phyloP scores from a whole-genome alignment of 2,329 filamentous ascomycete species.

The Pseudogymnoascus sp. region DNA sequence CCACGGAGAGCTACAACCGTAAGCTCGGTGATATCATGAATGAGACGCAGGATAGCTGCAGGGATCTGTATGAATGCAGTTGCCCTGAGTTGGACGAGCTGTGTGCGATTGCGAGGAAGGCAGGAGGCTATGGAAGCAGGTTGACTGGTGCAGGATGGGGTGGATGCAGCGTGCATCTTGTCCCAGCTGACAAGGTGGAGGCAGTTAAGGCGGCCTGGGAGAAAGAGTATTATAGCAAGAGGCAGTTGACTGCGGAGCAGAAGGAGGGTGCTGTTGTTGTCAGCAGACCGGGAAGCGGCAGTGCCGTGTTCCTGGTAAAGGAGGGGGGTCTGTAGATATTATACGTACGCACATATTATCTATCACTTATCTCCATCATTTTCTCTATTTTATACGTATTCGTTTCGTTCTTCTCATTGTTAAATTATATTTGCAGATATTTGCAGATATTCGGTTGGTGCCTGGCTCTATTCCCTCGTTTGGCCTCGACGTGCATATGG shows the following conservation, averaged over 20 bases:
- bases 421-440: not conserved
- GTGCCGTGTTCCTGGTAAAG: conserved; percentile 41
- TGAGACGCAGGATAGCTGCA: conserved; percentile 79
- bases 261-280: conserved; percentile 75
- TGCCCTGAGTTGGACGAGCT: conserved; percentile 88
- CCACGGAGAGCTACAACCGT: conserved; percentile 53
- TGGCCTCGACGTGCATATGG: not conserved
- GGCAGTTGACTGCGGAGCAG: conserved; percentile 57
- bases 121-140: conserved; percentile 76
- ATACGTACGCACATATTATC: not conserved
- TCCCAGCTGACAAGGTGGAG: conserved; percentile 74
- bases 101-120: conserved; percentile 67
- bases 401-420: not conserved
- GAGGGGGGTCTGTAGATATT: not conserved
- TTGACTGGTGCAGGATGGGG: conserved; percentile 95
- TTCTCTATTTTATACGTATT: not conserved
- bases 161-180: conserved; percentile 88
- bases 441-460: not conserved
- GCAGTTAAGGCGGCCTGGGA: conserved; percentile 70
- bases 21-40: conserved; percentile 79
- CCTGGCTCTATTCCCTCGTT: not conserved
- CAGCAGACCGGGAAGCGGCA: conserved; percentile 75
- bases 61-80: conserved; percentile 83
- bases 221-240: conserved; percentile 70
- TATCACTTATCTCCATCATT: not conserved